phyloP scores from a whole-genome alignment of 2,329 filamentous ascomycete species.

The Xylariaceae sp. region DNA sequence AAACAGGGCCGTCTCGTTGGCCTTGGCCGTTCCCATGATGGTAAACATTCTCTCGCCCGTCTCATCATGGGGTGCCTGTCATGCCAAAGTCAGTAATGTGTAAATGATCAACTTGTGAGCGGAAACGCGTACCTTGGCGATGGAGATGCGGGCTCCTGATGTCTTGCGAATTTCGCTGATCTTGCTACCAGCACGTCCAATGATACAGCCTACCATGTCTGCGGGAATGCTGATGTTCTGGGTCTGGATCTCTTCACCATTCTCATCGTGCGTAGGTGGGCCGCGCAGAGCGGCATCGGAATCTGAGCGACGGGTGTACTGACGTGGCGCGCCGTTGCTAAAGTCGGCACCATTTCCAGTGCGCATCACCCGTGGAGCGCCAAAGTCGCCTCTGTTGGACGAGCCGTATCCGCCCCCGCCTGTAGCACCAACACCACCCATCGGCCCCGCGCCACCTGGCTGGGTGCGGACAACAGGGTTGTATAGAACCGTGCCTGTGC shows the following conservation, averaged over 20 bases:
- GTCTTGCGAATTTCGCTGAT: conserved; percentile 98
- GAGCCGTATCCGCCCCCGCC: conserved; percentile 43
- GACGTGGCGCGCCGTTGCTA: conserved; percentile 72
- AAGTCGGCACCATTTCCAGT: conserved; percentile 98
- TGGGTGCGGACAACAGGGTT: conserved; percentile 92
- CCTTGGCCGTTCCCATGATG: conserved; percentile 91
- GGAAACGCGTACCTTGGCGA: conserved; percentile 69
- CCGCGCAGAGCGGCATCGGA: conserved; percentile 77
- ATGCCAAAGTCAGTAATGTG: conserved; percentile 14
- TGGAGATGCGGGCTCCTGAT: conserved; percentile 94
- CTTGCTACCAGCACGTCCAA: conserved; percentile 90
- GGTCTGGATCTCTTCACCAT: conserved; percentile 95
- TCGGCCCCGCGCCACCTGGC: conserved; percentile 50
- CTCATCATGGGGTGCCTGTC: conserved; percentile 83
- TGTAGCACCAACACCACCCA: conserved; percentile 25
- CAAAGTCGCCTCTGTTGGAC: conserved; percentile 54
- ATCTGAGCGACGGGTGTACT: conserved; percentile 76
- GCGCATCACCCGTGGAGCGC: conserved; percentile 75
- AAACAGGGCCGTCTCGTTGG: conserved; percentile 94
- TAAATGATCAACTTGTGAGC: not conserved
- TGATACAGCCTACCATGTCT: conserved; percentile 99
- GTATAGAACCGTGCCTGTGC: conserved; percentile 95
- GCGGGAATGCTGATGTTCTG: conserved; percentile 99
- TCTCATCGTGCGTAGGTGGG: conserved; percentile 86
- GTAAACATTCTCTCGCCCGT: conserved; percentile 99